Percentiles rank a stretch among this genome's conserved stretches.
Conservation (phyloP, 306 rosid species). For the Malus asiatica region DNA sequence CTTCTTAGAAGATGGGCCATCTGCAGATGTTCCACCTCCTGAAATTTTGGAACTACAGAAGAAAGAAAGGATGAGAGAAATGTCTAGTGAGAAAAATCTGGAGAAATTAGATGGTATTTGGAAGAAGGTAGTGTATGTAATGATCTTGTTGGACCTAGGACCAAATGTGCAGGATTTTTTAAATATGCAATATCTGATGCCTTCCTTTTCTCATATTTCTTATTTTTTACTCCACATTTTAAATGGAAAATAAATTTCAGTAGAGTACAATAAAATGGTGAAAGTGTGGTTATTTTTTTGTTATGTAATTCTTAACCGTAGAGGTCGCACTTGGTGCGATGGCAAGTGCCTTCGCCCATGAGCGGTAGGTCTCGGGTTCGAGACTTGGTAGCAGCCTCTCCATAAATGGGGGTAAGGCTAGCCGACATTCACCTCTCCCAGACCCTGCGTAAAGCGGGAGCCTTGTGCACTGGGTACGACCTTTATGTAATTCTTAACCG, state of each 20-base stretch:
- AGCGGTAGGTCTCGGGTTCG: too few relatives aligned
- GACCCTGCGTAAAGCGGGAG: too few relatives aligned
- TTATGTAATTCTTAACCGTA: not conserved
- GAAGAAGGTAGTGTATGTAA: constrained; percentile 55
- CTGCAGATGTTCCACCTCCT: constrained; percentile 38
- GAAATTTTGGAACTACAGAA: constrained; percentile 53
- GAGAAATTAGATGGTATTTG: constrained; percentile 84
- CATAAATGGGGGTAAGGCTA: too few relatives aligned
- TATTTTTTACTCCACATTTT: not conserved
- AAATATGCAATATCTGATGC: not conserved
- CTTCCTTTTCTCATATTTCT: not conserved
- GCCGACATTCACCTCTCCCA: too few relatives aligned
- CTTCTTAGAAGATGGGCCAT: constrained; percentile 54
- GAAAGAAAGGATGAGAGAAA: constrained; percentile 54
- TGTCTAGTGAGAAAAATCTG: constrained; percentile 56
- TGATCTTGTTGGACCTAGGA: not conserved
- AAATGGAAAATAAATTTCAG: not conserved
- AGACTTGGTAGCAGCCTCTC: too few relatives aligned
- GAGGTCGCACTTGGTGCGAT: too few relatives aligned
- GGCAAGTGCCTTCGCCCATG: too few relatives aligned
- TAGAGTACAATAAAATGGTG: not conserved
- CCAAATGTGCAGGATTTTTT: not conserved
- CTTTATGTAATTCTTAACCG: not conserved
- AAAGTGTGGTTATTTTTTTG: not conserved
- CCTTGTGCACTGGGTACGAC: too few relatives aligned